Base-by-base conservation (phyloP, 176 grass and related monocot species). In the Neostapfia colusana region DNA sequence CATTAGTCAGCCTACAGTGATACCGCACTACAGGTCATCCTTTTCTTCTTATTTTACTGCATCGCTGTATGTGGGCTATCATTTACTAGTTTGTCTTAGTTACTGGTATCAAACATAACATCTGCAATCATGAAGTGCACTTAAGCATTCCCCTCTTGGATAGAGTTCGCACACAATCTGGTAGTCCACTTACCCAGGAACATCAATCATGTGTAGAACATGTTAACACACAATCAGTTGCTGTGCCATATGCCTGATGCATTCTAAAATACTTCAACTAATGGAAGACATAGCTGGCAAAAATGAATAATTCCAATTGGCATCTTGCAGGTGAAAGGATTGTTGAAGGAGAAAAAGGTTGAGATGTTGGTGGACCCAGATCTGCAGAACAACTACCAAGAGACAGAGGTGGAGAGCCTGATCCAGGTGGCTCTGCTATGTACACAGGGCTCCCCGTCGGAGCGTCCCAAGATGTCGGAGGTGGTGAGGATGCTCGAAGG, bases 401-500 rank as follows among this genome's bases (percentile, higher is more conserved):
- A 92, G 76, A 34, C 28, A 2, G 79, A 92, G 90, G 86, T 92
- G 69, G 90, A 92, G 65, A 89, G 81, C 5, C 80, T 92, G 64
- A 89, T 92, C 63, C 90, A 92, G 86, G 82, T 92, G 43, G 90
- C 86, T 7, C 80, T 92, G 58, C 82, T 92, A 20, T 92, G 90
- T 65, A 92, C 90, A 11, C 86, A 89, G 86, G 83, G 83, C 73
- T 92, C 90, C 21, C 90, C 86, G 0, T 67, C 83, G 86, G 86
- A 92, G 34, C 83, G 90, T 5, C 90, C 90, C 65, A 92, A 92
- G 78, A 92, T 92, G 90, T 89, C 90, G 4, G 86, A 89, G 35
- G 90, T 92, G 8, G 90, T 92, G 58, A 85, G 86, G 74, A 92
- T 92, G 90, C 90, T 92, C 6, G 90, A 92, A 86, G 90, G 90